These are phyloP conservation scores for Helotiales sp. DNA, from an alignment of 2,329 filamentous ascomycete genomes.

Conservation along the genomic window DNA sequence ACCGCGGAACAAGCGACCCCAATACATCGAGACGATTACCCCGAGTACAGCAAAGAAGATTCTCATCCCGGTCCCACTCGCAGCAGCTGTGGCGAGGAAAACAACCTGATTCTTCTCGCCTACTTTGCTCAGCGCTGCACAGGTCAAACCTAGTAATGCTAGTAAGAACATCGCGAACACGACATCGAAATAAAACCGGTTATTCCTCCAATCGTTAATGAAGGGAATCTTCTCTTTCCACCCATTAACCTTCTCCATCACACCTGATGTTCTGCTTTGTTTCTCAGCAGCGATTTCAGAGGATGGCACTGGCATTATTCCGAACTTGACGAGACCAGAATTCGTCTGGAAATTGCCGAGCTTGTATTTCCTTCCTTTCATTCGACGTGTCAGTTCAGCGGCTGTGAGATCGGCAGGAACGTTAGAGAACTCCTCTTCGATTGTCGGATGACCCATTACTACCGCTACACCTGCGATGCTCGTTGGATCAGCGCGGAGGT, in stretches of 20 bases:
- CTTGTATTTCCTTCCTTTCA: slow-evolving; percentile 10
- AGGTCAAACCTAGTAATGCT: slow-evolving; percentile 8
- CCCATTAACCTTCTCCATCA: not conserved
- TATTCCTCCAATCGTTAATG: slow-evolving; percentile 12
- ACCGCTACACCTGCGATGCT: slow-evolving; percentile 13
- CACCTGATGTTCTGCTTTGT: not conserved
- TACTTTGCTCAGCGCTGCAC: slow-evolving; percentile 3
- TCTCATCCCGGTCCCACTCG: slow-evolving; percentile 13
- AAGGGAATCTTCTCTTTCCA: slow-evolving; percentile 3
- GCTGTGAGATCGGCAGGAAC: slow-evolving; percentile 9
- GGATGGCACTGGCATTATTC: slow-evolving; percentile 10
- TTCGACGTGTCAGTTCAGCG: not conserved
- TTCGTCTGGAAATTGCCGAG: slow-evolving; percentile 10
- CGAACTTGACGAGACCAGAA: slow-evolving; percentile 10
- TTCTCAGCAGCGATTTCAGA: not conserved
- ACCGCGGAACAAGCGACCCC: slow-evolving; percentile 14
- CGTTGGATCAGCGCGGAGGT: slow-evolving; percentile 10
- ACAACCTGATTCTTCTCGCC: slow-evolving; percentile 10
- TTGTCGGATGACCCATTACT: slow-evolving; percentile 14
- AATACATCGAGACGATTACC: slow-evolving; percentile 9
- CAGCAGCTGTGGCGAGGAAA: slow-evolving; percentile 14
- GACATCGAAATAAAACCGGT: slow-evolving; percentile 8
- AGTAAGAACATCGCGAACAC: slow-evolving; percentile 11
- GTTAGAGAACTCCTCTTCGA: slow-evolving; percentile 8
- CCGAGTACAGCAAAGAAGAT: slow-evolving; percentile 15